A percentile compares a stretch with the other conserved stretches of the same genome.
phyloP scores from a whole-genome alignment of 2,329 filamentous ascomycete genomes.

The Fusarium tupiense region DNA sequence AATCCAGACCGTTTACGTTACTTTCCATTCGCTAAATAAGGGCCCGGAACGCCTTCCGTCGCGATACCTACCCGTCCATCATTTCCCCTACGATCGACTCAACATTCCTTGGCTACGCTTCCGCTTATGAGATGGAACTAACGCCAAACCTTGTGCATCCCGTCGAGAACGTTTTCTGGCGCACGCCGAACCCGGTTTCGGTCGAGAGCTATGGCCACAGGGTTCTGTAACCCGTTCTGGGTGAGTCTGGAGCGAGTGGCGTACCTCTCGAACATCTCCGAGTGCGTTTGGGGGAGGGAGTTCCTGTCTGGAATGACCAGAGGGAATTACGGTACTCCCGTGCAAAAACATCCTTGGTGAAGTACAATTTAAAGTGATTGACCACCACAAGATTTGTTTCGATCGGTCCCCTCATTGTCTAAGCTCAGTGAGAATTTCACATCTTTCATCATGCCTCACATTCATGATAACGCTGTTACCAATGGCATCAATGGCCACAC shows the following conservation, averaged over 20 bases:
- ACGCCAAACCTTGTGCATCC: neutral
- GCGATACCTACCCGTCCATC: neutral
- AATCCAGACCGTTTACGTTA: neutral
- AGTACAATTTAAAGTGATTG: neutral
- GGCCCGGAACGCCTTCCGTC: neutral
- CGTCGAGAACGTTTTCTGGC: neutral
- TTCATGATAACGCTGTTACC: neutral
- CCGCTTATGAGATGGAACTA: neutral
- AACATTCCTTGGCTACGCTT: neutral
- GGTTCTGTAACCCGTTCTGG: neutral
- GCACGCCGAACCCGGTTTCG: neutral
- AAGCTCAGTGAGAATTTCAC: neutral
- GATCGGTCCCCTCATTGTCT: neutral
- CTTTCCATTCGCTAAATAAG: neutral
- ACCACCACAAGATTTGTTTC: neutral
- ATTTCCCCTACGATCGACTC: neutral
- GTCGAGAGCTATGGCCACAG: neutral
- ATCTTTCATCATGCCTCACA: neutral
- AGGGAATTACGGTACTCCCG: neutral
- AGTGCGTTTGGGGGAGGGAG: too few species aligned
- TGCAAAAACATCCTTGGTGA: neutral
- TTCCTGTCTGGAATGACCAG: neutral
- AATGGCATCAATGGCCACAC: neutral
- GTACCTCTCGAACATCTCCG: neutral
- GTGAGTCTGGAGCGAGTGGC: neutral